Evolutionary conservation across 345 rosid genomes (phyloP).

Genomic region (Eucalyptus pumila): DNA sequence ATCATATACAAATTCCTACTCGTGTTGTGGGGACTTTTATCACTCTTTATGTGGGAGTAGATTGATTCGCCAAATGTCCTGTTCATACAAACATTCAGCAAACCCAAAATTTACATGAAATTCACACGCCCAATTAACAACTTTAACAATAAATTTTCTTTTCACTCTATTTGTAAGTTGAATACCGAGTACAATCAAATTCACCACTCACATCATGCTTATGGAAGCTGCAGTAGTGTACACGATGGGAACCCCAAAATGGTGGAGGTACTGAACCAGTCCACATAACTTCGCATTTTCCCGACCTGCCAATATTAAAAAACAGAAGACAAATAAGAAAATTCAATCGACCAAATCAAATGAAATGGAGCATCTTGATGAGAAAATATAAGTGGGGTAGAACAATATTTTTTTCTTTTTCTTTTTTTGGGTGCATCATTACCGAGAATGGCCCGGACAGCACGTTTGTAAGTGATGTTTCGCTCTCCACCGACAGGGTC

Average conservation of each 20-base stretch:
- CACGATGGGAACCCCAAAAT: slow-evolving; percentile 32
- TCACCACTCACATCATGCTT: slow-evolving; percentile 15
- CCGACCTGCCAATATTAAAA: slow-evolving; percentile 11
- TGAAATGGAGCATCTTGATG: background rate
- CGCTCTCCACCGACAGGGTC: slow-evolving; percentile 40
- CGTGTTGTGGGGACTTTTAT: slow-evolving; percentile 21
- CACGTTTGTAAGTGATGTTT: slow-evolving; percentile 59
- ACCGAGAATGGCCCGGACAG: slow-evolving; percentile 52
- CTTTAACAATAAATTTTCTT: background rate
- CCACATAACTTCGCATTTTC: slow-evolving; percentile 27
- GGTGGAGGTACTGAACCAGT: slow-evolving; percentile 17
- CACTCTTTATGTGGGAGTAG: slow-evolving; percentile 30
- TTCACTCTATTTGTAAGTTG: background rate
- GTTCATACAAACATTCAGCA: background rate
- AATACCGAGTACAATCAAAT: too few relatives aligned
- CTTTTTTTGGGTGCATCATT: too few relatives aligned
- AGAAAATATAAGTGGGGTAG: fast-evolving
- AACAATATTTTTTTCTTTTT: too few relatives aligned
- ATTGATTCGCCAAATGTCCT: slow-evolving; percentile 46
- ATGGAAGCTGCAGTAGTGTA: slow-evolving; percentile 36
- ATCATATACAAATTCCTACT: slow-evolving; percentile 46
- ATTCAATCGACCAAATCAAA: background rate
- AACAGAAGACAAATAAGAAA: background rate
- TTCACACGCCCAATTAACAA: background rate
- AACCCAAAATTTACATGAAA: background rate